Base-by-base conservation (phyloP, 768 basidiomycete species). In the Mycena galericulata region DNA sequence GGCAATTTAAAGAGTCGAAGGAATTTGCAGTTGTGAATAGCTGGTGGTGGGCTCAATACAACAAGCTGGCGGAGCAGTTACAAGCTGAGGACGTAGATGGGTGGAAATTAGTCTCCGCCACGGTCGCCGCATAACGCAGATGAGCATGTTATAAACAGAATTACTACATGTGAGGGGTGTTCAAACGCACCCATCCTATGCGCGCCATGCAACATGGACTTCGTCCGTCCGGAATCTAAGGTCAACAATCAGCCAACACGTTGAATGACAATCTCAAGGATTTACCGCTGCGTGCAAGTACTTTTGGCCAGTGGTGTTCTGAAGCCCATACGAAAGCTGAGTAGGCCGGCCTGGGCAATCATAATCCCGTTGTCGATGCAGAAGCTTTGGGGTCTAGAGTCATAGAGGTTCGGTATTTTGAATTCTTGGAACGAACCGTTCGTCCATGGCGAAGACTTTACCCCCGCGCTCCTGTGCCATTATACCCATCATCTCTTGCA, bases 331-430 rank as follows among this genome's bases (percentile, higher is more conserved):
- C 98, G 87, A 78, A 89, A 96, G 69, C 91, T 90, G 40, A 99
- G 84, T 30, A 99, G 86, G 7, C 98, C 98, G 8, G 98, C 98
- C 76, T 99, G 98, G 3, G 98, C 97, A 61, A 99, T 99, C 98
- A 99, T 99, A 73, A 99, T 97, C 1, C 98, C 98, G 73, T 99
- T 99, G 78, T 99, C 98, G 67, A 99, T 99, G 80, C 98, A 99
- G 79, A 97, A 99, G 60, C 97, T 97, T 73, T 29, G 22, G 4
- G 22, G 4, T 56, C n/a, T 18, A 17, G 40, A 34, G 24, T 72
- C 10, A 57, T n/a, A n/a, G n/a, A n/a, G n/a, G 66, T 30, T 36
- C 5, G n/a, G 30, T 3, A 29, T 46, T 27, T 36, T 43, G 17
- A 8, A 59, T 24, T 26, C 34, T 10, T 14, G 43, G 38, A 9